A percentile compares a stretch with the other conserved stretches of the same genome.
These are phyloP conservation scores for Meyerozyma smithsonii DNA, from an alignment of 1,139 yeast genomes.

Conservation along the genomic window DNA sequence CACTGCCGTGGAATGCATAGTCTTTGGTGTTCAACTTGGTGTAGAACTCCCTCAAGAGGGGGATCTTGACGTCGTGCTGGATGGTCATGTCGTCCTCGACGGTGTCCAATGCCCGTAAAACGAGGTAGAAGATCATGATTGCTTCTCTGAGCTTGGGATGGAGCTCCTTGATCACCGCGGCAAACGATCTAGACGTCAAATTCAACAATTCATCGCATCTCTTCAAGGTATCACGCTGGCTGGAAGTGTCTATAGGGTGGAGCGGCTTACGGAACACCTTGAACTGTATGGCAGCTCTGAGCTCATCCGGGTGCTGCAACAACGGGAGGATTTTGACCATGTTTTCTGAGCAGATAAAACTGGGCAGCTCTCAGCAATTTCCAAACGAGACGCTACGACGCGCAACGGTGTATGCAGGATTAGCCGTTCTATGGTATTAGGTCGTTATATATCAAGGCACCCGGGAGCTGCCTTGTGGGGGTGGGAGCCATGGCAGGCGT, in stretches of 20 bases:
- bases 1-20: constrained; percentile 79
- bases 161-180: constrained; percentile 85
- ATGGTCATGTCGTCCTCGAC: constrained; percentile 95
- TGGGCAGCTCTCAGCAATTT: neutral
- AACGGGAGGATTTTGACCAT: constrained; percentile 72
- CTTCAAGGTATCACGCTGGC: constrained; percentile 43
- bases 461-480: no score
- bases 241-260: constrained; percentile 45
- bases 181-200: constrained; percentile 83
- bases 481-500: no score
- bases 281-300: constrained; percentile 62
- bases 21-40: constrained; percentile 55
- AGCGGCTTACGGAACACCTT: constrained; percentile 50
- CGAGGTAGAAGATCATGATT: constrained; percentile 76
- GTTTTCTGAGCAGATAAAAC: neutral
- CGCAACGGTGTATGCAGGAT: no score
- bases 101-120: constrained; percentile 90
- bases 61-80: constrained; percentile 64
- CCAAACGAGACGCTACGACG: neutral
- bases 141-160: constrained; percentile 86
- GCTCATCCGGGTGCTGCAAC: constrained; percentile 66
- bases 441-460: no score
- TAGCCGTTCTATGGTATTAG: no score
- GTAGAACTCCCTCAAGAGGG: constrained; percentile 67
- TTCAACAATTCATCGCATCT: constrained; percentile 68